Evolutionary conservation across 148 eudicot genomes (phyloP).

Genomic region (Persicaria tinctoria): DNA sequence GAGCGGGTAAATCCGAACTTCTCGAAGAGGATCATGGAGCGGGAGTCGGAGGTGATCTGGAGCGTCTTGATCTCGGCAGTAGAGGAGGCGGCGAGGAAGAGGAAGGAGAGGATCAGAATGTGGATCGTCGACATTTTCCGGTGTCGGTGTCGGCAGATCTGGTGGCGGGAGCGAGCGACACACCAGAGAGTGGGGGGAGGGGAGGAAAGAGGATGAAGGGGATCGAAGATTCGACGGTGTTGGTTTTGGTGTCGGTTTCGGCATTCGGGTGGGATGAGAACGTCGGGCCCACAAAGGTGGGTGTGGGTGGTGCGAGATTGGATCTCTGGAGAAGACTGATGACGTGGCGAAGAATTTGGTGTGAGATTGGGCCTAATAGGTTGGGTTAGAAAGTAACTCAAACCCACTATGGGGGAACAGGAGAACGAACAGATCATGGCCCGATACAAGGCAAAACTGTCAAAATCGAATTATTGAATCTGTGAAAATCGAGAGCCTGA

Average conservation of each 20-base stretch:
- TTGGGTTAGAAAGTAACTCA: too few species aligned
- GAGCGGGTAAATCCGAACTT: slow-evolving; percentile 84
- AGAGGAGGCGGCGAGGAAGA: slow-evolving; percentile 21
- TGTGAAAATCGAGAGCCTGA: too few species aligned
- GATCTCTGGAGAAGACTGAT: background rate
- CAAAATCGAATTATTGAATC: too few species aligned
- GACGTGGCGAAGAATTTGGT: background rate
- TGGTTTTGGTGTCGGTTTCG: background rate
- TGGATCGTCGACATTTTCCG: slow-evolving; percentile 26
- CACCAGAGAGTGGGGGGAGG: background rate
- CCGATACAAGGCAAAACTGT: too few species aligned
- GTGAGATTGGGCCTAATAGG: too few species aligned
- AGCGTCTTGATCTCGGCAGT: slow-evolving; percentile 67
- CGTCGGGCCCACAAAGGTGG: background rate
- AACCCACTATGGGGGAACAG: too few species aligned
- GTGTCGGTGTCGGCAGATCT: slow-evolving; percentile 1
- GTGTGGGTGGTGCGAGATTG: background rate
- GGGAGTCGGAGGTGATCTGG: slow-evolving; percentile 47
- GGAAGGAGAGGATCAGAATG: slow-evolving; percentile 17
- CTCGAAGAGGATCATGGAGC: slow-evolving; percentile 85
- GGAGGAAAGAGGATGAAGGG: background rate
- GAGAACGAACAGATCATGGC: too few species aligned
- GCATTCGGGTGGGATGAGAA: background rate
- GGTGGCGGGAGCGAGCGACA: background rate
- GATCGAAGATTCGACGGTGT: background rate